Conservation (phyloP, 1,139 yeast genomes). For the Geotrichum siamense region DNA sequence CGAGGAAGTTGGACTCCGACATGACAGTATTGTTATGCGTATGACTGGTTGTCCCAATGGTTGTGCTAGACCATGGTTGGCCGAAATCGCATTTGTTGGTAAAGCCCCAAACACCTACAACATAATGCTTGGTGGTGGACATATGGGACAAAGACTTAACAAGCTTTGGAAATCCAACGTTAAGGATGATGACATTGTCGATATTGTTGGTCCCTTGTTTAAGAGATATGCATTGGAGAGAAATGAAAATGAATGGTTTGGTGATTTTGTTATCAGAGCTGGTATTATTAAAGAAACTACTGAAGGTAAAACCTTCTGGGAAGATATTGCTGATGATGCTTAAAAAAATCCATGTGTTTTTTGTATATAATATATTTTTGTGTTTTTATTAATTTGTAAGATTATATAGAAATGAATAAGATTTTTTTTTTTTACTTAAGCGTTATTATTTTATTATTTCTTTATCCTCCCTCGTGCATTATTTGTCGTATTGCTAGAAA, state of each 20-base stretch:
- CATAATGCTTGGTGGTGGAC: constrained; percentile 94
- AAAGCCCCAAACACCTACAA: constrained; percentile 92
- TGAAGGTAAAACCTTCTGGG: constrained; percentile 93
- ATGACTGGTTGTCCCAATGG: constrained; percentile 99
- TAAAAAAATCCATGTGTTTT: too few species aligned
- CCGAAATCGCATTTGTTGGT: constrained; percentile 93
- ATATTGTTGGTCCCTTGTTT: constrained; percentile 72
- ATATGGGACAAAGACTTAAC: constrained; percentile 87
- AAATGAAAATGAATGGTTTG: constrained; percentile 86
- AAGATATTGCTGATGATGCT: constrained; percentile 71
- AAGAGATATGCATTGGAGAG: constrained; percentile 93
- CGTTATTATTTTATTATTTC: too few species aligned
- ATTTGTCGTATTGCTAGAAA: too few species aligned
- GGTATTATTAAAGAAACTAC: constrained; percentile 83
- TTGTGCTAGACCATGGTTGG: constrained; percentile 97
- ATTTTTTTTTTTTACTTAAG: too few species aligned
- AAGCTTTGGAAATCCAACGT: constrained; percentile 83
- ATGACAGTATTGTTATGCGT: constrained; percentile 92
- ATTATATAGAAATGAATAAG: too few species aligned
- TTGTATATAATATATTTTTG: too few species aligned
- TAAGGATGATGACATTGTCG: constrained; percentile 82
- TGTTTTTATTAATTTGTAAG: too few species aligned
- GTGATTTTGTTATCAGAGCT: constrained; percentile 81
- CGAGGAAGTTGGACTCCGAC: constrained; percentile 89
- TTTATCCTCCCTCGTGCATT: too few species aligned